Conservation (phyloP, 2,329 filamentous ascomycete genomes). For the Biscogniauxia mediterranea region DNA sequence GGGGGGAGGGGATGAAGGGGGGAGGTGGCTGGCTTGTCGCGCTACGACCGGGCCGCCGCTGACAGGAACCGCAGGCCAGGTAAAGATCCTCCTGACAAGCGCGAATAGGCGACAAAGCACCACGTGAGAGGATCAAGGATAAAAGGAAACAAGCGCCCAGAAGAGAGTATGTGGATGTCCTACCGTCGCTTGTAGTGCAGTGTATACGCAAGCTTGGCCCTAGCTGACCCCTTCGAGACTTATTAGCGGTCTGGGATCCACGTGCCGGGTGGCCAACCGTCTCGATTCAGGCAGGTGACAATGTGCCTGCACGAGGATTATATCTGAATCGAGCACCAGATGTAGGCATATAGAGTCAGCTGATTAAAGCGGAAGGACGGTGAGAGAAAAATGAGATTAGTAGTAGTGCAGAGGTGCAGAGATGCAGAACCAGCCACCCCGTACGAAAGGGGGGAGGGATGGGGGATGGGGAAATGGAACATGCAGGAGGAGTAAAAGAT, state of each 20-base stretch:
- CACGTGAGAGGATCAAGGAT: background rate
- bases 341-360: background rate
- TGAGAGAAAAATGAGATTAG: background rate
- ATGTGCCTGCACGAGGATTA: background rate
- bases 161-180: background rate
- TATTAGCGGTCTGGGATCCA: slow-evolving; percentile 1
- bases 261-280: background rate
- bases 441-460: background rate
- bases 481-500: background rate
- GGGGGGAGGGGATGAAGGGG: too few relatives aligned
- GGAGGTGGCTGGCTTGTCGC: background rate
- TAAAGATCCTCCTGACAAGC: background rate
- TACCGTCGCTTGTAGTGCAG: too few relatives aligned
- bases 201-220: background rate
- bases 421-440: background rate
- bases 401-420: background rate
- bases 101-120: background rate
- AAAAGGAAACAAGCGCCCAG: background rate
- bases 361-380: background rate
- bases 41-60: background rate
- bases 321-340: background rate
- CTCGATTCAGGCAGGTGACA: background rate
- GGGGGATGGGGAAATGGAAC: background rate
- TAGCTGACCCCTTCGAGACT: background rate
- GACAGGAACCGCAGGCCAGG: background rate